Percentiles rank a stretch among this genome's conserved stretches.
phyloP scores from a whole-genome alignment of 495 filamentous ascomycete genomes.

The Jackrogersella multiformis region DNA sequence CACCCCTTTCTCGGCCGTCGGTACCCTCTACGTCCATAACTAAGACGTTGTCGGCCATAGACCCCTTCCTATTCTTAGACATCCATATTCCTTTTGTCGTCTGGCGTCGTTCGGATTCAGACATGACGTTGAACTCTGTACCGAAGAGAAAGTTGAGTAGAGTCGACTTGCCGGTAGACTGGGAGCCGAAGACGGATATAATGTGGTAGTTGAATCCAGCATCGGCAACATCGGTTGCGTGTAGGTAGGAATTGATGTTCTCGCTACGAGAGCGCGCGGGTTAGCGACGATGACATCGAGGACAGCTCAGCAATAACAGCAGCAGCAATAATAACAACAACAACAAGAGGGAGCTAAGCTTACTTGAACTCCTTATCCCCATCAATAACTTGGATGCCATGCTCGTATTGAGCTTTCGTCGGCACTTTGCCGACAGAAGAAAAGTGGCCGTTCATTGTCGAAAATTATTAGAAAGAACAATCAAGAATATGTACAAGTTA shows the following conservation, averaged over 20 bases:
- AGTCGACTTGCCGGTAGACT: slow-evolving; percentile 98
- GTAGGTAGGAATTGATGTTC: slow-evolving; percentile 82
- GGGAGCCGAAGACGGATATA: slow-evolving; percentile 97
- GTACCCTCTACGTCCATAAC: slow-evolving; percentile 99
- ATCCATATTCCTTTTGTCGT: slow-evolving; percentile 99
- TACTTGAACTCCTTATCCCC: slow-evolving; percentile 97
- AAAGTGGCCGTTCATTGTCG: slow-evolving; percentile 84
- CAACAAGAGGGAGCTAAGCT: slow-evolving; percentile 46
- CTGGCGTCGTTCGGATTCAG: slow-evolving; percentile 86
- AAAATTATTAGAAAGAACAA: slow-evolving; percentile 9
- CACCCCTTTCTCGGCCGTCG: slow-evolving; percentile 93
- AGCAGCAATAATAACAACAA: slow-evolving; percentile 19
- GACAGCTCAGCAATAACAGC: slow-evolving; percentile 22
- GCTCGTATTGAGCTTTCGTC: slow-evolving; percentile 76
- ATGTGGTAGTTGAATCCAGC: slow-evolving; percentile 99
- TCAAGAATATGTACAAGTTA: slow-evolving; percentile 29
- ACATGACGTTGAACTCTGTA: slow-evolving; percentile 96
- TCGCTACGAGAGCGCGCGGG: slow-evolving; percentile 61
- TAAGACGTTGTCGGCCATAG: slow-evolving; percentile 96
- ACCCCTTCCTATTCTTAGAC: slow-evolving; percentile 85
- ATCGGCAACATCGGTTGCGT: slow-evolving; percentile 77
- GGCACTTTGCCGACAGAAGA: slow-evolving; percentile 76
- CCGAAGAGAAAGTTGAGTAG: slow-evolving; percentile 95
- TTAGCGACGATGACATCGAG: slow-evolving; percentile 19
- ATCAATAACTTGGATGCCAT: slow-evolving; percentile 96